Percentiles rank a stretch among this genome's conserved stretches.
Conservation (phyloP, 164 flowering plant species). For the Magnolia kwangsiensis region DNA sequence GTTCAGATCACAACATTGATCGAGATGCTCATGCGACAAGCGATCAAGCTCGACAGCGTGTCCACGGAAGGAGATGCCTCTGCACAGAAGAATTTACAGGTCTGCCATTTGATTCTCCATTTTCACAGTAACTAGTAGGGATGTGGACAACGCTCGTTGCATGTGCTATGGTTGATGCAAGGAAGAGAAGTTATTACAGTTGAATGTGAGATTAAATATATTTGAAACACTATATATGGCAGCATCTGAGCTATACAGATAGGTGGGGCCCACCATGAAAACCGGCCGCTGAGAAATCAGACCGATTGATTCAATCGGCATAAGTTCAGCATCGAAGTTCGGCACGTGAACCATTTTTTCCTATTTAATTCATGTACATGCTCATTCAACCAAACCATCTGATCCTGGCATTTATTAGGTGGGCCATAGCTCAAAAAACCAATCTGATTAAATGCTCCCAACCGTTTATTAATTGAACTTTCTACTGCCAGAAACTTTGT, state of each 20-base stretch:
- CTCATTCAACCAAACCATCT: not conserved
- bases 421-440: not conserved
- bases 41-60: conserved; percentile 52
- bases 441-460: not conserved
- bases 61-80: conserved; percentile 50
- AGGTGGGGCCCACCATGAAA: too few relatives aligned
- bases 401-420: not conserved
- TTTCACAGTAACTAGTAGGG: too few relatives aligned
- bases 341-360: too few relatives aligned
- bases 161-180: not conserved
- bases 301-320: too few relatives aligned
- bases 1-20: conserved; percentile 63
- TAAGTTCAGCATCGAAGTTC: too few relatives aligned
- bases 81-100: conserved; percentile 53
- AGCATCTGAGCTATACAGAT: too few relatives aligned
- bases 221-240: too few relatives aligned
- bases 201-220: not conserved
- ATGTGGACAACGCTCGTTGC: too few relatives aligned
- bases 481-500: not conserved
- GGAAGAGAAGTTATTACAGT: not conserved
- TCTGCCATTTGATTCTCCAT: not conserved
- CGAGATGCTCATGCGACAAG: conserved; percentile 76
- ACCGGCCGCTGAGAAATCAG: too few relatives aligned
- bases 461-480: not conserved
- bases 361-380: too few relatives aligned